These are phyloP conservation scores for Fusarium duplospermum DNA, from an alignment of 2,329 filamentous ascomycete genomes.

Conservation along the genomic window DNA sequence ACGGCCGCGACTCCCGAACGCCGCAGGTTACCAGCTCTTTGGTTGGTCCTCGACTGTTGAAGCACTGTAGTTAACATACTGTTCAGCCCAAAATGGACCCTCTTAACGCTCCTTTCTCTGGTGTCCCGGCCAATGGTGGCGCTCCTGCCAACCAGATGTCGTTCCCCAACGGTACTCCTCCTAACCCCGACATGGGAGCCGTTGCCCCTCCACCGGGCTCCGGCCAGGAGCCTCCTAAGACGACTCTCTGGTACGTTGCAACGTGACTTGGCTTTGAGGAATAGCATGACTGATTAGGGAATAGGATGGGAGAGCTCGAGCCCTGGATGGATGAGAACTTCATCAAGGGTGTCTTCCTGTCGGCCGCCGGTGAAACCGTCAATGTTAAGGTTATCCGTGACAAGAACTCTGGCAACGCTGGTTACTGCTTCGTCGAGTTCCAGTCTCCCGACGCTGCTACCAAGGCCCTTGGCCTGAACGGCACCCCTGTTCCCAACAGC, in stretches of 20 bases:
- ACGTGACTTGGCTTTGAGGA: rapidly evolving
- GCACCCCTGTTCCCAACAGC: conserved; percentile 91
- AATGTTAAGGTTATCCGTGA: conserved; percentile 99
- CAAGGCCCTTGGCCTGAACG: conserved; percentile 92
- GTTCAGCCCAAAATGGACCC: conserved; percentile 46
- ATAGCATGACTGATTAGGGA: conserved; percentile 19
- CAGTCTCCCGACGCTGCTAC: conserved; percentile 82
- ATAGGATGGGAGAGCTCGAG: conserved; percentile 98
- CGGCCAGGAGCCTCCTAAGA: conserved; percentile 64
- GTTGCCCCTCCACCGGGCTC: conserved; percentile 49
- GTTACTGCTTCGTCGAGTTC: conserved; percentile 99
- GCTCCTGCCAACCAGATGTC: conserved; percentile 49
- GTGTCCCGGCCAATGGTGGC: conserved; percentile 47
- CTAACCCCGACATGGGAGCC: conserved; percentile 52
- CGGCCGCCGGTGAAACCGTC: conserved; percentile 90
- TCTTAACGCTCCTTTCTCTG: conserved; percentile 47
- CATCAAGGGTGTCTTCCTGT: conserved; percentile 90
- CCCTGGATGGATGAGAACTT: conserved; percentile 99
- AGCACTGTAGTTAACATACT: conserved; percentile 7
- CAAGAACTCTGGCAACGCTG: conserved; percentile 98
- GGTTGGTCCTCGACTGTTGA: background rate
- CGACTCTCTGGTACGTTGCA: conserved; percentile 64
- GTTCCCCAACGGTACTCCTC: conserved; percentile 55
- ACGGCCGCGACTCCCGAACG: background rate
- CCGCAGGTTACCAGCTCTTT: background rate